phyloP scores from a whole-genome alignment of 768 basidiomycete species.

The Tricholoma flavovirens region DNA sequence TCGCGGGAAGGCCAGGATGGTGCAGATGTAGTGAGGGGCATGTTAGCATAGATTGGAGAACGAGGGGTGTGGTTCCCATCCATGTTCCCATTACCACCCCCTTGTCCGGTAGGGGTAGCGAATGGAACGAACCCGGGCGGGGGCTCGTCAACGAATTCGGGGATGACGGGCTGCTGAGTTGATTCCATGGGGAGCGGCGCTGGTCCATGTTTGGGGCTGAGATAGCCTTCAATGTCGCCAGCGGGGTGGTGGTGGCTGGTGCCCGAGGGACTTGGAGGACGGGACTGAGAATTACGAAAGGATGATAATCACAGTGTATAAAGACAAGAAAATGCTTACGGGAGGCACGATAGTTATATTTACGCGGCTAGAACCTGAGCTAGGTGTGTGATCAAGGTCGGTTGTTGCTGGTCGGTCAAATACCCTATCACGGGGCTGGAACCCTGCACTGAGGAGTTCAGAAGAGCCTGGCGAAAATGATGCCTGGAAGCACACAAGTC shows the following conservation, averaged over 20 bases:
- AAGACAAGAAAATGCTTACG: not conserved
- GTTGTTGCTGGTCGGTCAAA: not conserved
- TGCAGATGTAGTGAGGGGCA: not conserved
- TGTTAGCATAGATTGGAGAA: not conserved
- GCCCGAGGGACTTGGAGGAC: not conserved
- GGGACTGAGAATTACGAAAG: not conserved
- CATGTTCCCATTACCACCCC: not conserved
- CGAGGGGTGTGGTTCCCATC: not conserved
- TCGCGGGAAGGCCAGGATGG: not conserved
- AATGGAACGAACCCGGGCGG: not conserved
- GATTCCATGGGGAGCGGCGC: not conserved
- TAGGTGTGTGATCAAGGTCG: slow-evolving; percentile 6
- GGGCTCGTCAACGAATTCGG: not conserved
- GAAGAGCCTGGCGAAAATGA: not conserved
- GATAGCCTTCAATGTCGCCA: not conserved
- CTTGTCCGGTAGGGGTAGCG: not conserved
- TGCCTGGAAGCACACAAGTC: not conserved
- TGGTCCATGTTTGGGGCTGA: slow-evolving; percentile 2
- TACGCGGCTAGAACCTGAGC: slow-evolving; percentile 6
- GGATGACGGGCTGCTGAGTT: not conserved
- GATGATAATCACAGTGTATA: not conserved
- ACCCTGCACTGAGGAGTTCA: not conserved
- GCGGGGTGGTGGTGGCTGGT: not conserved
- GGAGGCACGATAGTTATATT: slow-evolving; percentile 12
- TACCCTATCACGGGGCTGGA: slow-evolving; percentile 2